These are phyloP conservation scores for Carallia pectinifolia DNA, from an alignment of 345 rosid genomes.

Conservation along the genomic window DNA sequence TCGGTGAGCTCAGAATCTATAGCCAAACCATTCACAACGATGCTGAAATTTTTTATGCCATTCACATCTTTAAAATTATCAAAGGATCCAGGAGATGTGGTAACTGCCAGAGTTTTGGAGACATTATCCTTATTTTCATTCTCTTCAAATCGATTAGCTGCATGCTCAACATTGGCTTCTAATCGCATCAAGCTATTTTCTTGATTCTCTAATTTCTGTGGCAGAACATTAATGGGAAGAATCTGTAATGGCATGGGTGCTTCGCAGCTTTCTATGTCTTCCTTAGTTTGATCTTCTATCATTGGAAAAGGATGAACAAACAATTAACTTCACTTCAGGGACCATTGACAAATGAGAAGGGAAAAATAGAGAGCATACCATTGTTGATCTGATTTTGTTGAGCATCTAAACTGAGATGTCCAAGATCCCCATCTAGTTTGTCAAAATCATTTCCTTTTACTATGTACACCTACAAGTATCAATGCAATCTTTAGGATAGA, in stretches of 20 bases:
- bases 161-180: slow-evolving; percentile 9
- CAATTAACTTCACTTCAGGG: neutral
- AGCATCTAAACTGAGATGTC: slow-evolving; percentile 8
- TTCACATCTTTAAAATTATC: slow-evolving; percentile 23
- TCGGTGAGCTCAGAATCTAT: slow-evolving; percentile 39
- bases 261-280: slow-evolving; percentile 6
- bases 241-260: slow-evolving; percentile 7
- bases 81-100: slow-evolving; percentile 16
- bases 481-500: slow-evolving; percentile 1
- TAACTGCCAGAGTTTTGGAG: slow-evolving; percentile 13
- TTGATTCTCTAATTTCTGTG: slow-evolving; percentile 12
- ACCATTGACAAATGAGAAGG: slow-evolving; percentile 3
- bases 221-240: slow-evolving; percentile 8
- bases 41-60: slow-evolving; percentile 32
- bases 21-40: slow-evolving; percentile 26
- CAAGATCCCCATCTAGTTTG: slow-evolving; percentile 16
- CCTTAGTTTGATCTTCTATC: slow-evolving; percentile 1
- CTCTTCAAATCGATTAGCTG: slow-evolving; percentile 1
- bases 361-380: slow-evolving; percentile 22
- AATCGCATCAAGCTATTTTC: slow-evolving; percentile 18
- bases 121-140: slow-evolving; percentile 7
- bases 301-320: neutral
- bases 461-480: slow-evolving; percentile 37
- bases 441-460: slow-evolving; percentile 26
- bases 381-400: slow-evolving; percentile 18